A percentile compares a stretch with the other conserved stretches of the same genome.
Conservation (phyloP, 1,139 yeast species). For the Geotrichum histeridarum region DNA sequence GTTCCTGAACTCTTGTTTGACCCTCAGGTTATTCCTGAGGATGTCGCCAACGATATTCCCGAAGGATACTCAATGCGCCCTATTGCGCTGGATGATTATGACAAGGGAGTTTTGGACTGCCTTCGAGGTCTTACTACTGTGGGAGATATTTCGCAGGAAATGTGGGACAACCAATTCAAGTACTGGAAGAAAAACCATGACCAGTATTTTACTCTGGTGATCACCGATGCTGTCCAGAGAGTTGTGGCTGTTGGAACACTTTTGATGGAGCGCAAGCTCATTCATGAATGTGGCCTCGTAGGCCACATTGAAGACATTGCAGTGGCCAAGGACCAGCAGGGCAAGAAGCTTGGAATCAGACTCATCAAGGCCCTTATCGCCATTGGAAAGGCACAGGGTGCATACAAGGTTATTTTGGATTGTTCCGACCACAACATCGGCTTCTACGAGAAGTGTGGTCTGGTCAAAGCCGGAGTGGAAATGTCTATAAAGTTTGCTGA, state of each 20-base stretch:
- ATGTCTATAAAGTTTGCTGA: conserved; percentile 45
- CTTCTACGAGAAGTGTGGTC: conserved; percentile 87
- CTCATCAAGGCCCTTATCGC: conserved; percentile 60
- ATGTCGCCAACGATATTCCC: conserved; percentile 40
- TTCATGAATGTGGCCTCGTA: conserved; percentile 73
- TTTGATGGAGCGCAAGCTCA: conserved; percentile 50
- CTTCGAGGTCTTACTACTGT: conserved; percentile 54
- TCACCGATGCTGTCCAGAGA: conserved; percentile 37
- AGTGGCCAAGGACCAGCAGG: conserved; percentile 70
- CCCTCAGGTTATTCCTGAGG: conserved; percentile 30
- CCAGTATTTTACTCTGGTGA: conserved; percentile 52
- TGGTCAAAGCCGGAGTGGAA: conserved; percentile 53
- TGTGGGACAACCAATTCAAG: conserved; percentile 43
- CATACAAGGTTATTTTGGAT: conserved; percentile 86
- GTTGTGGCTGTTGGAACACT: conserved; percentile 43
- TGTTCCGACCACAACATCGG: conserved; percentile 76
- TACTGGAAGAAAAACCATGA: conserved; percentile 47
- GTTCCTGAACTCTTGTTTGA: conserved; percentile 26
- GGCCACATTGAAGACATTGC: conserved; percentile 97
- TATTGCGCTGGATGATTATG: conserved; percentile 44
- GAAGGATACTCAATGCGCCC: conserved; percentile 52
- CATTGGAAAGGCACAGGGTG: conserved; percentile 57
- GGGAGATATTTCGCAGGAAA: conserved; percentile 46
- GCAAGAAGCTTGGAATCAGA: conserved; percentile 68
- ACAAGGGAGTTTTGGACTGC: conserved; percentile 47